These are phyloP conservation scores for Avena atlantica DNA, from an alignment of 176 grass and related monocot species.

Conservation along the genomic window DNA sequence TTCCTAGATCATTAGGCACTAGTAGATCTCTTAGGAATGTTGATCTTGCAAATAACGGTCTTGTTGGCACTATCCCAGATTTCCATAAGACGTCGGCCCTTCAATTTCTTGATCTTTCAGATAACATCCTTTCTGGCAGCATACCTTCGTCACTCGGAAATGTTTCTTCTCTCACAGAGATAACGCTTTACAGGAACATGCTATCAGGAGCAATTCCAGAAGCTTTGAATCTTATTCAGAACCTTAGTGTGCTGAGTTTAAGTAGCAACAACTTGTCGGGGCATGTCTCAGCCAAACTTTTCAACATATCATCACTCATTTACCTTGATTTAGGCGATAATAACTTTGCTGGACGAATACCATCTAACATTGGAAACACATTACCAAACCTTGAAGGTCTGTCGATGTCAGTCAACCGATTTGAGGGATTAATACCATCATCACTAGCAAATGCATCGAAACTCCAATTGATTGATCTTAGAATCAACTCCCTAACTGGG, in stretches of 20 bases:
- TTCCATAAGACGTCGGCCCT: background rate
- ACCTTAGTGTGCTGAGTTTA: background rate
- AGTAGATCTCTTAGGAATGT: background rate
- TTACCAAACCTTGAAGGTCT: background rate
- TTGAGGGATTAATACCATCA: background rate
- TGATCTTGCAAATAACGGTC: background rate
- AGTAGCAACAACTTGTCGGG: background rate
- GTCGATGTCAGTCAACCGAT: background rate
- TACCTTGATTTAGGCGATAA: background rate
- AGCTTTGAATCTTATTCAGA: background rate
- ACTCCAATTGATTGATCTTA: accelerated
- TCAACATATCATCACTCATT: background rate
- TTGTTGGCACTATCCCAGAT: background rate
- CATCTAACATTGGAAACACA: background rate
- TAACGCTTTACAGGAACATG: background rate
- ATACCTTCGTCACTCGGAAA: conserved; percentile 37
- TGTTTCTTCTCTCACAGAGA: conserved; percentile 1
- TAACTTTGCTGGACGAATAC: background rate
- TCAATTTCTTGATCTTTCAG: background rate
- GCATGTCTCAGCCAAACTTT: background rate
- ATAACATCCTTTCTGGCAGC: background rate
- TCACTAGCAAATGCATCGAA: conserved; percentile 38
- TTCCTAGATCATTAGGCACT: background rate
- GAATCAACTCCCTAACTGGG: background rate
- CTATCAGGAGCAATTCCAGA: background rate